Conservation (phyloP, 306 rosid genomes). For the Crataegus laevigata region DNA sequence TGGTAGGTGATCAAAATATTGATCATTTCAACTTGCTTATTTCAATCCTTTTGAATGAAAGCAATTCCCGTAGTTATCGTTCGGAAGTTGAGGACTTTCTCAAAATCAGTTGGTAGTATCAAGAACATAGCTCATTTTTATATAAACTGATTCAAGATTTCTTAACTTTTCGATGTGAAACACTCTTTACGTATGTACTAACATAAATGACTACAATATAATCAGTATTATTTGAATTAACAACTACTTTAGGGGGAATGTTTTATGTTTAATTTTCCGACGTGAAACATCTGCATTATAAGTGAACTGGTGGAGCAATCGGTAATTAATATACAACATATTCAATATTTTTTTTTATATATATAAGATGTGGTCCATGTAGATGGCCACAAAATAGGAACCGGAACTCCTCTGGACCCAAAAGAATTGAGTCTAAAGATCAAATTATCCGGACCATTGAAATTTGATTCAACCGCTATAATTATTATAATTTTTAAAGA, state of each 20-base stretch:
- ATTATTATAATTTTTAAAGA: too few species aligned
- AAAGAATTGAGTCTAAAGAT: too few species aligned
- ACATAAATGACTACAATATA: not conserved
- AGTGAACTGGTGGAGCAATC: not conserved
- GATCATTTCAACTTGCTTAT: not conserved
- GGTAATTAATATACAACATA: too few species aligned
- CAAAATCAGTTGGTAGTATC: not conserved
- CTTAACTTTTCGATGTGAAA: not conserved
- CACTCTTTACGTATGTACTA: not conserved
- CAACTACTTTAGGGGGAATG: not conserved
- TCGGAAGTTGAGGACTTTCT: not conserved
- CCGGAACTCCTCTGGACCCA: too few species aligned
- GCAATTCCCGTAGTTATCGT: too few species aligned
- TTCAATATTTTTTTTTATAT: too few species aligned
- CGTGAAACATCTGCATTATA: not conserved
- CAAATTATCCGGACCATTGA: too few species aligned
- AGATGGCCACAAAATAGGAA: not conserved
- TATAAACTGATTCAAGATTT: not conserved
- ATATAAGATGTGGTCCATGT: conserved; percentile 3
- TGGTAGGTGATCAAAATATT: not conserved
- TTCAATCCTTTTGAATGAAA: not conserved
- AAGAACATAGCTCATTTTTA: not conserved
- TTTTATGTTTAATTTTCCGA: not conserved
- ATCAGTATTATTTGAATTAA: too few species aligned
- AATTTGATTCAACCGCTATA: too few species aligned